phyloP scores from a whole-genome alignment of 1,284 basidiomycete species.

The Inonotus hispidus region DNA sequence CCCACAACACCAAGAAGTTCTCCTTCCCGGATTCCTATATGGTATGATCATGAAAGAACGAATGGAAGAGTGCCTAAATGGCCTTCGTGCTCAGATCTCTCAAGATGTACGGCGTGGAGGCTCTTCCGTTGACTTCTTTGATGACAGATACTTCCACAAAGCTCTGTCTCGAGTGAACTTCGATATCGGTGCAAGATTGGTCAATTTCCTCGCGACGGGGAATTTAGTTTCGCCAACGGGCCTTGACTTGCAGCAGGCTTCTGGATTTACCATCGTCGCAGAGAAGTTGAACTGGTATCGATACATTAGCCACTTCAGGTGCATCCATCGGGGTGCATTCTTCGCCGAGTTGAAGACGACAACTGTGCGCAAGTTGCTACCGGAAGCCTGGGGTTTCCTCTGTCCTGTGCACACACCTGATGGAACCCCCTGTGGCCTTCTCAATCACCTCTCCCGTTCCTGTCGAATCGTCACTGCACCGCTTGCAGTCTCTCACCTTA shows the following conservation, averaged over 20 bases:
- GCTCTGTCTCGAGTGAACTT: conserved; percentile 79
- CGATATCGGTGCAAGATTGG: conserved; percentile 86
- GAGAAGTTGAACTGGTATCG: conserved; percentile 99
- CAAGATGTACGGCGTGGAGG: conserved; percentile 74
- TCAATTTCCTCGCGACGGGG: conserved; percentile 97
- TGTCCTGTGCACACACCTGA: conserved; percentile 99
- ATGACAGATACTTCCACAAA: conserved; percentile 84
- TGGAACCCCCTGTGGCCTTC: conserved; percentile 94
- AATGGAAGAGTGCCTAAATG: conserved; percentile 84
- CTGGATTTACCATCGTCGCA: conserved; percentile 97
- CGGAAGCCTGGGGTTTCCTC: conserved; percentile 98
- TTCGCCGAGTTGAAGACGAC: conserved; percentile 99
- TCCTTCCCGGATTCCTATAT: conserved; percentile 91
- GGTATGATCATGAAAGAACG: conserved; percentile 99
- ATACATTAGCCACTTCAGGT: conserved; percentile 98
- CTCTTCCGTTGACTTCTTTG: conserved; percentile 77
- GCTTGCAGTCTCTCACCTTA: conserved; percentile 75
- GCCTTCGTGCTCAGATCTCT: conserved; percentile 68
- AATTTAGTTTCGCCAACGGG: conserved; percentile 94
- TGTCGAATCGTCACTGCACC: conserved; percentile 88
- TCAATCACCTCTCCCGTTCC: conserved; percentile 94
- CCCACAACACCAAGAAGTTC: conserved; percentile 96
- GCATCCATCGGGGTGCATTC: conserved; percentile 98
- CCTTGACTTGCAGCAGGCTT: conserved; percentile 94
- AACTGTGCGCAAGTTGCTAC: conserved; percentile 92